Percentiles rank a stretch among this genome's conserved stretches.
phyloP scores from a whole-genome alignment of 257 asterid species.

The Apocynum venetum region DNA sequence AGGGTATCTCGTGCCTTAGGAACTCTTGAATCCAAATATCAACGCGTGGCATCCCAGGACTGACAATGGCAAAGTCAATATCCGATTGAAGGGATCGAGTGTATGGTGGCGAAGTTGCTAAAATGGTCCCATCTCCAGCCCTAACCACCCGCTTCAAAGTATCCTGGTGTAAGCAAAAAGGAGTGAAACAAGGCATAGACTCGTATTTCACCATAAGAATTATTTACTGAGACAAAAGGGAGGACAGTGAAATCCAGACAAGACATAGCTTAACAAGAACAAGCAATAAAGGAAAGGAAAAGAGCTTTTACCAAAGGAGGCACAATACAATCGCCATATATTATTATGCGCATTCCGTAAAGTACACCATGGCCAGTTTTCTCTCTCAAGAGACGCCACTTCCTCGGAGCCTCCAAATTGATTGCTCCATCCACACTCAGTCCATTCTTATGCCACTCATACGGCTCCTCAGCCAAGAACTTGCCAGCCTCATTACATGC shows the following conservation, averaged over 20 bases:
- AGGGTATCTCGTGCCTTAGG: slow-evolving; percentile 65
- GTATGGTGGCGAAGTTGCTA: slow-evolving; percentile 95
- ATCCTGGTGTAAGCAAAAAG: slow-evolving; percentile 45
- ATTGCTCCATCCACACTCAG: slow-evolving; percentile 87
- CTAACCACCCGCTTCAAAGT: slow-evolving; percentile 78
- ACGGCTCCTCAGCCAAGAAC: slow-evolving; percentile 67
- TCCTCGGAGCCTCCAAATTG: slow-evolving; percentile 90
- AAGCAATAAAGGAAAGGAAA: neutral
- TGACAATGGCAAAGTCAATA: slow-evolving; percentile 69
- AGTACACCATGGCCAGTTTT: slow-evolving; percentile 91
- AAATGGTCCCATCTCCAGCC: slow-evolving; percentile 85
- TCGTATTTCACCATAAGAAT: neutral
- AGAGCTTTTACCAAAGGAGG: slow-evolving; percentile 66
- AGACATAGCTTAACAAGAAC: neutral
- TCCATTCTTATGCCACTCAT: slow-evolving; percentile 78
- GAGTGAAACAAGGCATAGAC: neutral
- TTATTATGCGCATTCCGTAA: slow-evolving; percentile 68
- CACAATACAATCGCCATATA: slow-evolving; percentile 86
- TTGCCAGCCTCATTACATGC: slow-evolving; percentile 78
- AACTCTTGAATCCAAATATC: slow-evolving; percentile 93
- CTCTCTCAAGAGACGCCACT: slow-evolving; percentile 84
- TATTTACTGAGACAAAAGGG: neutral
- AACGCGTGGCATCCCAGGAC: slow-evolving; percentile 67
- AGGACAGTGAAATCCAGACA: neutral
- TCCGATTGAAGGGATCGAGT: slow-evolving; percentile 63